Evolutionary conservation across 2,329 filamentous ascomycete species (phyloP).

Genomic region (Colletotrichum magnum): DNA sequence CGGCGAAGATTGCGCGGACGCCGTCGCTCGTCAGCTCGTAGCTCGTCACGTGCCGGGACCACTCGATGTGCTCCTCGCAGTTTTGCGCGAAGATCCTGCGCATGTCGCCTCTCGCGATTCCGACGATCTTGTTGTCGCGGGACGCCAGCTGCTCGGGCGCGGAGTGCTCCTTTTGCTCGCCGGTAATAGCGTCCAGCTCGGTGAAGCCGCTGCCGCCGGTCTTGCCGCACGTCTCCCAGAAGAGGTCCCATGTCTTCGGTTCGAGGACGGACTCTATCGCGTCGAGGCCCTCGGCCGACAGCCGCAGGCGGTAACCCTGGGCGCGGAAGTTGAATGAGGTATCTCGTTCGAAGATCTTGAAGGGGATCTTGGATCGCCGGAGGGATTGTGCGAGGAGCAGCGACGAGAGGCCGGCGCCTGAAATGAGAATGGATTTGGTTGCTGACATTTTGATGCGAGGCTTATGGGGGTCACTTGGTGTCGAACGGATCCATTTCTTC

Average conservation of each 20-base stretch:
- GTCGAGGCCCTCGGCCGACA: neutral
- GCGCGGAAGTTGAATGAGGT: constrained; percentile 5
- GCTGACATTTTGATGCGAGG: neutral
- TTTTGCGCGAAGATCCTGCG: constrained; percentile 70
- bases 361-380: constrained; percentile 51
- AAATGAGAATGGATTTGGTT: constrained; percentile 44
- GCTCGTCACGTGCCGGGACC: constrained; percentile 68
- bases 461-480: neutral
- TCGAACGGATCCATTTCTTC: no score
- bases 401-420: constrained; percentile 54
- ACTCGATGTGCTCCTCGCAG: constrained; percentile 68
- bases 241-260: neutral
- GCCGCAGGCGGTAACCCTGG: neutral
- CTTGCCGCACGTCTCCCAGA: constrained; percentile 1
- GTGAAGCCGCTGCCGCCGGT: constrained; percentile 47
- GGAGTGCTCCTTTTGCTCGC: constrained; percentile 3
- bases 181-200: neutral
- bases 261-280: constrained; percentile 5
- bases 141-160: constrained; percentile 60
- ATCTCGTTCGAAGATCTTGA: constrained; percentile 67
- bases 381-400: constrained; percentile 53
- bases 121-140: constrained; percentile 71
- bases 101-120: constrained; percentile 76
- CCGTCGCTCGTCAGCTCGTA: constrained; percentile 70
- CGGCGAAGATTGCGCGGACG: constrained; percentile 70